A percentile compares a stretch with the other conserved stretches of the same genome.
Conservation (phyloP, 2,329 filamentous ascomycete genomes). For the Byssothecium circinans region DNA sequence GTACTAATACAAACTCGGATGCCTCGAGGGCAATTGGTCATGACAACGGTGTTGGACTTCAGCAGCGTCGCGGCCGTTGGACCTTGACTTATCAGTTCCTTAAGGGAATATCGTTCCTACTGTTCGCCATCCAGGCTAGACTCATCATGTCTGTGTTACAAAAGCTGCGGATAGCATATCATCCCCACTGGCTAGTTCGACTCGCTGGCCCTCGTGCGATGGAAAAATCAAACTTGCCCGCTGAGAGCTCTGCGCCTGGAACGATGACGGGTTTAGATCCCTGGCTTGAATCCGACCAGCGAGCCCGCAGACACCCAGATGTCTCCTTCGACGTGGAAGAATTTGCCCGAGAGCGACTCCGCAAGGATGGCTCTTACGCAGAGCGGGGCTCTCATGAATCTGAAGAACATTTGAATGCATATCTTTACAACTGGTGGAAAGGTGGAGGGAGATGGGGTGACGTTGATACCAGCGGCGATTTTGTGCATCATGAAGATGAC, state of each 20-base stretch:
- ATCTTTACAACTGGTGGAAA: conserved; percentile 83
- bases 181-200: conserved; percentile 66
- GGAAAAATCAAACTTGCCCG: conserved; percentile 11
- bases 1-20: conserved; percentile 27
- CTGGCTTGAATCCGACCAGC: conserved; percentile 30
- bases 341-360: conserved; percentile 69
- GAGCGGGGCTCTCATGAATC: conserved; percentile 37
- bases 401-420: conserved; percentile 70
- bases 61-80: conserved; percentile 78
- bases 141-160: conserved; percentile 58
- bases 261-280: conserved; percentile 2
- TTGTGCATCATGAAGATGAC: conserved; percentile 58
- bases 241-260: conserved; percentile 10
- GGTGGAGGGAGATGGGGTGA: conserved; percentile 83
- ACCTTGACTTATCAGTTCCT: conserved; percentile 75
- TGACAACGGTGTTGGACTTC: conserved; percentile 72
- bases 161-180: conserved; percentile 61
- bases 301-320: conserved; percentile 23
- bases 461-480: conserved; percentile 79
- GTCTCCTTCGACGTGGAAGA: conserved; percentile 72
- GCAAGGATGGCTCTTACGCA: conserved; percentile 36
- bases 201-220: conserved; percentile 48
- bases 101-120: conserved; percentile 69
- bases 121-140: conserved; percentile 61
- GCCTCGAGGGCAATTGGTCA: conserved; percentile 30